Conservation (phyloP, 2,329 filamentous ascomycete species). For the Phoma herbarum region DNA sequence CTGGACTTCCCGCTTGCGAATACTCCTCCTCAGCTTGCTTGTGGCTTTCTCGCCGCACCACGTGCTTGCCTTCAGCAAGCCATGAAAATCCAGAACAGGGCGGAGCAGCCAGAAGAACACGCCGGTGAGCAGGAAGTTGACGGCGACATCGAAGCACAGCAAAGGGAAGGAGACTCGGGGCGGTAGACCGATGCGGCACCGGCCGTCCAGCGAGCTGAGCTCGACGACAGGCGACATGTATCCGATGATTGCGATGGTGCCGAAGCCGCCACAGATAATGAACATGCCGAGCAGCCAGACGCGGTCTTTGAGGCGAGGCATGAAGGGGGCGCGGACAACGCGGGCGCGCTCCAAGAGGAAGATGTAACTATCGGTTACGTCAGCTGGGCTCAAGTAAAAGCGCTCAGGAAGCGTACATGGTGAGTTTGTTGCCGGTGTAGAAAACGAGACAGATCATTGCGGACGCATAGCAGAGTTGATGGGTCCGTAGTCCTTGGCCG, state of each 20-base stretch:
- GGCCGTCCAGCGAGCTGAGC: conserved; percentile 31
- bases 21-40: conserved; percentile 5
- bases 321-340: conserved; percentile 42
- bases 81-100: conserved; percentile 33
- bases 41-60: conserved; percentile 9
- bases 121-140: conserved; percentile 48
- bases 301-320: conserved; percentile 40
- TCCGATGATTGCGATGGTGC: conserved; percentile 34
- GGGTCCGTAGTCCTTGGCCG: conserved; percentile 37
- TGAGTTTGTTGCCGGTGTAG: conserved; percentile 47
- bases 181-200: conserved; percentile 51
- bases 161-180: conserved; percentile 44
- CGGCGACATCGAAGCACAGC: conserved; percentile 48
- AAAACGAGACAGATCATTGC: conserved; percentile 52
- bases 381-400: background rate
- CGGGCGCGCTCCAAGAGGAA: conserved; percentile 53
- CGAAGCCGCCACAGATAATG: conserved; percentile 38
- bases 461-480: conserved; percentile 41
- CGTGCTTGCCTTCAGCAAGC: conserved; percentile 10
- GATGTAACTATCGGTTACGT: conserved; percentile 37
- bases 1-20: conserved; percentile 1
- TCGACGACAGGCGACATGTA: conserved; percentile 45
- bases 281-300: conserved; percentile 45
- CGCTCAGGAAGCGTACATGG: no score
- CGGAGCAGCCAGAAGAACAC: conserved; percentile 48